Base-by-base conservation (phyloP, 192 early-diverging fungal genomes). In the Dissophora globulifera region DNA sequence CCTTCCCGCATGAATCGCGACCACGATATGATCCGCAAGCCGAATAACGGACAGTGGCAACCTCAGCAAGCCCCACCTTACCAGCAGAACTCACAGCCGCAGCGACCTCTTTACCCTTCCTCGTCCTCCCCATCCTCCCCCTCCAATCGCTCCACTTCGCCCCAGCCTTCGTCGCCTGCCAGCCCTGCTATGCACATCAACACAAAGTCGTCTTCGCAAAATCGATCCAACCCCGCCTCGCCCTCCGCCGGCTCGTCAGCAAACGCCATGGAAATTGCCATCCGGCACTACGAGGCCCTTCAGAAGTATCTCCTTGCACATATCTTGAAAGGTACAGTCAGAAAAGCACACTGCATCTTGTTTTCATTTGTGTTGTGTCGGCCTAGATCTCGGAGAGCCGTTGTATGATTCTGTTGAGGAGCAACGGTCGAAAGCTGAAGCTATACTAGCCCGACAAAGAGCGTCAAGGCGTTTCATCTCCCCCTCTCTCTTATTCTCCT, bases 281-380 rank as follows among this genome's bases (percentile, higher is more conserved):
- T 64, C 6, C 79, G 69, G 32, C 86, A 87, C 41, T 87, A 86
- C 49, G 86, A 86, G 41, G 71, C 81, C 19, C 78, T 87, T 2
- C 80, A 83, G 50, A 41, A 54, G 16, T 87, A 82, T 49, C 79
- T 87, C 43, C 51, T 67, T 4, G 72, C 81, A 38, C 84, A 86
- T 64, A 78, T 86, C 53, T 52, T 70, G 40, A 78, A 69, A 56
- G 81, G 80, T 65, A 64, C n/a, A n/a, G n/a, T n/a, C n/a, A 29
- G 49, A 38, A 38, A 38, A 38, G 35, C 7, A 6, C 35, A n/a
- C 26, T 35, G 16, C 0, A 0, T 42, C 1, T 11, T 41, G 8
- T 20, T 1, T 56, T 30, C 25, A 23, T 20, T 26, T 46, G 45
- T 29, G n/a, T 56, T 35, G 30, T 52, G 13, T 29, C 51, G 27